Evolutionary conservation across 768 basidiomycete species (phyloP), one percentile per base, ranked within the genome.

Genomic region (Gymnopilus dilepis): DNA sequence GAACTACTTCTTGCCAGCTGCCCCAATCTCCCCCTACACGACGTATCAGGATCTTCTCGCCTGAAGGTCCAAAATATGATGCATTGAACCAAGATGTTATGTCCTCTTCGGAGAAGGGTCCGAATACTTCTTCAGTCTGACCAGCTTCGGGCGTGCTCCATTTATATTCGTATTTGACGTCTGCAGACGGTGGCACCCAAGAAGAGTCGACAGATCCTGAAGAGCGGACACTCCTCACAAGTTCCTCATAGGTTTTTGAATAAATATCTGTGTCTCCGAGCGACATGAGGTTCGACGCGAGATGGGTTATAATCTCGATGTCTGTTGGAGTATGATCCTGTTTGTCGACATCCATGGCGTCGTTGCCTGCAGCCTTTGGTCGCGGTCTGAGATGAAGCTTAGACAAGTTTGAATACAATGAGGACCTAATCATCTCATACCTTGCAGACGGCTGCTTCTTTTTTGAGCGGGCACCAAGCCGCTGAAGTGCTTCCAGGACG

Each of bases 251-350:
- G 0, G 91, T 90, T 72, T 85, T 88, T 40, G 88, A 90, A 76
- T 96, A 97, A 57, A 96, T 84, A 69, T 96, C 94, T 17, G 84
- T 80, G 63, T 97, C 93, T 22, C 92, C 93, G 13, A 94, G 82
- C 0, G 90, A 88, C 87, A 97, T 90, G 65, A 96, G 84, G 37
- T 82, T 88, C n/a, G 92, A 95, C 6, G 94, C 92, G 53, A 94
- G 84, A 75, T 93, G 88, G 0, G 95, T 95, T 64, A 96, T 85
- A 19, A 80, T 73, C 70, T 94, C 91, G 72, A 97, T 92, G 53
- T 89, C 86, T 3, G 80, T 77, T 19, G 79, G 76, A 28, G 43
- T 48, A 24, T 30, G 67, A 65, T 40, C 74, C 74, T 5, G 70
- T 60, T 82, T 84, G 73, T 87, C 87, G 58, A 84, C 77, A 28